These are phyloP conservation scores for Botrytis cinerea DNA, from an alignment of 2,329 filamentous ascomycete genomes.

Conservation along the genomic window DNA sequence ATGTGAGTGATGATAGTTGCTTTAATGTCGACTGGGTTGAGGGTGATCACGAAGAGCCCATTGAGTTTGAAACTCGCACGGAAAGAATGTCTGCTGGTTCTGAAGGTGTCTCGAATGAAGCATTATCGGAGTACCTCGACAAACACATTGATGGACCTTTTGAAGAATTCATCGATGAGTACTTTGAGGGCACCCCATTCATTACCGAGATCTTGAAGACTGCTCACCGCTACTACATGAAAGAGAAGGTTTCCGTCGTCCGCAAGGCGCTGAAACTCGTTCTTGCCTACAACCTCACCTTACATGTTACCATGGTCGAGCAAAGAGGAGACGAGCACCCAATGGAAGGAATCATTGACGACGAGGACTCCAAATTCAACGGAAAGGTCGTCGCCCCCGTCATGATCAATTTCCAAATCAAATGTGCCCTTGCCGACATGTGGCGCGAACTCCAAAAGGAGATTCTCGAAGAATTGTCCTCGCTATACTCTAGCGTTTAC, in stretches of 20 bases:
- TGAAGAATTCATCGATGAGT: conserved; percentile 91
- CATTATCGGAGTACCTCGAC: conserved; percentile 89
- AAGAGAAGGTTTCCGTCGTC: conserved; percentile 84
- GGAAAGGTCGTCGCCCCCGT: conserved; percentile 92
- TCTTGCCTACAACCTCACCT: conserved; percentile 90
- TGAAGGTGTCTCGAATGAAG: conserved; percentile 78
- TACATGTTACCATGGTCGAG: conserved; percentile 93
- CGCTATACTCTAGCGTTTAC: conserved; percentile 95
- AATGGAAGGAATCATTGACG: conserved; percentile 80
- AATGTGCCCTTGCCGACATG: conserved; percentile 95
- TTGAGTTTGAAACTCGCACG: conserved; percentile 82
- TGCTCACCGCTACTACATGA: conserved; percentile 87
- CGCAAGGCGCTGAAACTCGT: conserved; percentile 95
- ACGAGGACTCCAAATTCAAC: conserved; percentile 81
- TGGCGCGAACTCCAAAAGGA: conserved; percentile 98
- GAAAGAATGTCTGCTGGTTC: conserved; percentile 86
- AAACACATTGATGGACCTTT: conserved; percentile 91
- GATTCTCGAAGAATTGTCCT: conserved; percentile 88
- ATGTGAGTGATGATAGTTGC: conserved; percentile 86
- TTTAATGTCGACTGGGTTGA: conserved; percentile 95
- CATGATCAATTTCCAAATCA: conserved; percentile 99
- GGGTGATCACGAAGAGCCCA: conserved; percentile 71
- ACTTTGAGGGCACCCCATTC: conserved; percentile 94
- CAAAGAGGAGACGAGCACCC: conserved; percentile 78
- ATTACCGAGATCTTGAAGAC: conserved; percentile 96